These are phyloP conservation scores for Chondrostereum purpureum DNA, from an alignment of 1,284 basidiomycete species.

Conservation along the genomic window DNA sequence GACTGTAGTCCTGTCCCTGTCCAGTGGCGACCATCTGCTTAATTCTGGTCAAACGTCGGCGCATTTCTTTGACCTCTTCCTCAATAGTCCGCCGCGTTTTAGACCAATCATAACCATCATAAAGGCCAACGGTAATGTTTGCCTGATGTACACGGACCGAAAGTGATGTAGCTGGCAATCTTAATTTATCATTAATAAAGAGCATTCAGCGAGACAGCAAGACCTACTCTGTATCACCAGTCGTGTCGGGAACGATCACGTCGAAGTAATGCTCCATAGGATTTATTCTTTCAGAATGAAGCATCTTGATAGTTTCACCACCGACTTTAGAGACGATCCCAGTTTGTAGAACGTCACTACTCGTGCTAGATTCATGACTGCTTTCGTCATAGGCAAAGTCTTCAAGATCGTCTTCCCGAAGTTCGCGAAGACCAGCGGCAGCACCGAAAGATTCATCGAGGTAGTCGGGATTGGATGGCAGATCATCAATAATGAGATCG, in stretches of 20 bases:
- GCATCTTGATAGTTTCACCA: slow-evolving; percentile 81
- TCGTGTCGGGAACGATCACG: slow-evolving; percentile 49
- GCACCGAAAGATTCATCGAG: slow-evolving; percentile 77
- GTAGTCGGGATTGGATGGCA: slow-evolving; percentile 86
- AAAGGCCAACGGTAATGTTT: slow-evolving; percentile 64
- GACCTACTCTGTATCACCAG: slow-evolving; percentile 41
- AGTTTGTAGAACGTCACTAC: slow-evolving; percentile 22
- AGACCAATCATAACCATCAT: slow-evolving; percentile 93
- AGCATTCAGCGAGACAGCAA: slow-evolving; percentile 2
- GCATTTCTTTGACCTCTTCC: slow-evolving; percentile 83
- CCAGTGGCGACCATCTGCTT: slow-evolving; percentile 91
- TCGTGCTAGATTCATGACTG: slow-evolving; percentile 22
- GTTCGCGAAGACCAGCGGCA: slow-evolving; percentile 67
- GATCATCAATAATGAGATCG: slow-evolving; percentile 88
- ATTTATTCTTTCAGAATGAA: slow-evolving; percentile 51
- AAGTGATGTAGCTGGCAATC: slow-evolving; percentile 41
- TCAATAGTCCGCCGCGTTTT: slow-evolving; percentile 84
- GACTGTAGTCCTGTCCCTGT: slow-evolving; percentile 77
- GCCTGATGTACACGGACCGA: slow-evolving; percentile 55
- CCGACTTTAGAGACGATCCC: slow-evolving; percentile 61
- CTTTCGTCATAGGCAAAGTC: slow-evolving; percentile 50
- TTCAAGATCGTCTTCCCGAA: slow-evolving; percentile 65
- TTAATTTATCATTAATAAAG: slow-evolving; percentile 18
- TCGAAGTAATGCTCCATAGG: slow-evolving; percentile 72
- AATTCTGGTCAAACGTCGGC: slow-evolving; percentile 83